phyloP scores from a whole-genome alignment of 2,329 filamentous ascomycete species.

The Pleurostoma richardsiae region DNA sequence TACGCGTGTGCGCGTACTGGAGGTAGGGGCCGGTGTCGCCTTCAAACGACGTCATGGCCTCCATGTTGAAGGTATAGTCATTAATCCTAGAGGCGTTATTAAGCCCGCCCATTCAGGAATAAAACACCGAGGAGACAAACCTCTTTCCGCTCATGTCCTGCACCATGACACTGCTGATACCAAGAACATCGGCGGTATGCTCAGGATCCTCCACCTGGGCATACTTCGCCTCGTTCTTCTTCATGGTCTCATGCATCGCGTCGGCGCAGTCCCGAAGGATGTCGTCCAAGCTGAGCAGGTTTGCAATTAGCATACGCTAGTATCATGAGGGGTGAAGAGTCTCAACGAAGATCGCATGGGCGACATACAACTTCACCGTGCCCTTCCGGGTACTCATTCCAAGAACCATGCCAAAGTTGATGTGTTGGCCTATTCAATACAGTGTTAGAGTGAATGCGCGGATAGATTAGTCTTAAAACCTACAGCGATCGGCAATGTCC shows the following conservation, averaged over 20 bases:
- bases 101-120: background rate
- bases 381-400: slow-evolving; percentile 68
- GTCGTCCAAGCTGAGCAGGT: slow-evolving; percentile 40
- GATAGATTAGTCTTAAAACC: too few species aligned
- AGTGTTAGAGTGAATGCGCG: too few species aligned
- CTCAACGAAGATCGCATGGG: too few species aligned
- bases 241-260: slow-evolving; percentile 98
- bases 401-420: slow-evolving; percentile 70
- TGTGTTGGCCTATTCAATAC: slow-evolving; percentile 42
- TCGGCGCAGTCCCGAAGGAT: slow-evolving; percentile 78
- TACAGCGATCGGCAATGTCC: slow-evolving; percentile 60
- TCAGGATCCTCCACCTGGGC: slow-evolving; percentile 80
- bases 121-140: slow-evolving; percentile 34
- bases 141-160: slow-evolving; percentile 97
- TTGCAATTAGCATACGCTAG: too few species aligned
- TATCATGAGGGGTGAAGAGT: too few species aligned
- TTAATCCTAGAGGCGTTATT: slow-evolving; percentile 41
- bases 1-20: slow-evolving; percentile 75
- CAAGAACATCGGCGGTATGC: slow-evolving; percentile 77
- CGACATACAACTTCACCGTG: slow-evolving; percentile 61
- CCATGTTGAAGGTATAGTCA: slow-evolving; percentile 71
- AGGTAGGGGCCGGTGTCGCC: slow-evolving; percentile 82
- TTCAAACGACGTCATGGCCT: slow-evolving; percentile 78
- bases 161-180: slow-evolving; percentile 94
- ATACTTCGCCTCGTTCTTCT: slow-evolving; percentile 85